Conservation (phyloP, 345 rosid species). For the Brassica carinata region DNA sequence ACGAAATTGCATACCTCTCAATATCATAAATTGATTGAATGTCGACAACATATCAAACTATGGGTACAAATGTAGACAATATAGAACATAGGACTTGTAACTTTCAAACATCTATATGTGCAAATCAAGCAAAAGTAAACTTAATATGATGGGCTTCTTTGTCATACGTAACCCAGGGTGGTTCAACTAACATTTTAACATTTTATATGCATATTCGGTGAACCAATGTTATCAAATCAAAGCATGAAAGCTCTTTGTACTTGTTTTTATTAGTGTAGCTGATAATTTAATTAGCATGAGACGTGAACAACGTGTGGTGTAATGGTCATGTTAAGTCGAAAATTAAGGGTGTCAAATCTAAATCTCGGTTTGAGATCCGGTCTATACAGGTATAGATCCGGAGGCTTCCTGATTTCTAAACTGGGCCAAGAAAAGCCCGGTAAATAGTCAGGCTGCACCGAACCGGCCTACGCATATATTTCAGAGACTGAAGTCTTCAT, state of each 20-base stretch:
- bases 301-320: background rate
- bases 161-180: conserved; percentile 25
- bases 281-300: conserved; percentile 1
- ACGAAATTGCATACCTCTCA: conserved; percentile 20
- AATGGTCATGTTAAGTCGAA: conserved; percentile 14
- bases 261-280: conserved; percentile 12
- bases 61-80: conserved; percentile 21
- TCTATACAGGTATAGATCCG: background rate
- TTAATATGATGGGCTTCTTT: conserved; percentile 30
- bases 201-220: conserved; percentile 33
- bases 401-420: background rate
- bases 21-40: conserved; percentile 10
- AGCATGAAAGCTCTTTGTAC: conserved; percentile 21
- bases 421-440: conserved; percentile 32
- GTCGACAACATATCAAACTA: conserved; percentile 18
- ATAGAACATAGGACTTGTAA: conserved; percentile 22
- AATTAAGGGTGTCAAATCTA: background rate
- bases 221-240: conserved; percentile 30
- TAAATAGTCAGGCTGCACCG: background rate
- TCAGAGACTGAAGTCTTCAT: conserved; percentile 68
- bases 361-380: background rate
- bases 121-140: conserved; percentile 42
- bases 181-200: conserved; percentile 34
- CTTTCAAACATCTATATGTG: conserved; percentile 37
- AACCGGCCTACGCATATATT: conserved; percentile 52